phyloP scores from a whole-genome alignment of 1,284 basidiomycete species.

The Kalmanozyma brasiliensis region DNA sequence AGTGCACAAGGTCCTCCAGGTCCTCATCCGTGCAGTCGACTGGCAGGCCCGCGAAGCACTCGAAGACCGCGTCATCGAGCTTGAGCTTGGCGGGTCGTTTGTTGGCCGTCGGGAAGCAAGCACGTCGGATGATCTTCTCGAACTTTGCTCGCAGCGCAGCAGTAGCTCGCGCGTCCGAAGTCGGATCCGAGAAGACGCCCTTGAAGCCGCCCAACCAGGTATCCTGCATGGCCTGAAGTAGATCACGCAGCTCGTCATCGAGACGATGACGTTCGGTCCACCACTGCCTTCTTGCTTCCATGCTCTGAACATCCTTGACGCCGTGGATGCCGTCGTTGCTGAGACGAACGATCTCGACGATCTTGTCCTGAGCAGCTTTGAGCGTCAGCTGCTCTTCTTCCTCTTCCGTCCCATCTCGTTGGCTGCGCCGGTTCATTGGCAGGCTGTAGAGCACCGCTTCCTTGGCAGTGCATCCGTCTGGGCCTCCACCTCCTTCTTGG shows the following conservation, averaged over 20 bases:
- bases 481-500: conserved; percentile 69
- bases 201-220: conserved; percentile 98
- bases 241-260: conserved; percentile 79
- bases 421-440: conserved; percentile 80
- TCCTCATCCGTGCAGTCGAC: conserved; percentile 86
- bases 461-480: conserved; percentile 35
- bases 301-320: conserved; percentile 78
- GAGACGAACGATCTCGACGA: conserved; percentile 79
- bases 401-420: conserved; percentile 75
- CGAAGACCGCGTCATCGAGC: conserved; percentile 78
- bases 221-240: conserved; percentile 88
- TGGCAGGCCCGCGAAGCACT: conserved; percentile 84
- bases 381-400: conserved; percentile 77
- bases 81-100: conserved; percentile 70
- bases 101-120: conserved; percentile 71
- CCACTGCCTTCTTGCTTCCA: conserved; percentile 77
- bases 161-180: conserved; percentile 24
- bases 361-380: conserved; percentile 78
- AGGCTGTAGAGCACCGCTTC: conserved; percentile 75
- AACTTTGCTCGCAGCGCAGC: conserved; percentile 38
- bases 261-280: conserved; percentile 83
- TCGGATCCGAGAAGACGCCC: conserved; percentile 48
- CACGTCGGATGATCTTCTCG: conserved; percentile 59
- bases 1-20: conserved; percentile 92
- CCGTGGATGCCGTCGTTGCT: conserved; percentile 82